Evolutionary conservation across 306 rosid genomes (phyloP), one percentile per base, ranked within the genome.

Genomic region (Styphnolobium japonicum): DNA sequence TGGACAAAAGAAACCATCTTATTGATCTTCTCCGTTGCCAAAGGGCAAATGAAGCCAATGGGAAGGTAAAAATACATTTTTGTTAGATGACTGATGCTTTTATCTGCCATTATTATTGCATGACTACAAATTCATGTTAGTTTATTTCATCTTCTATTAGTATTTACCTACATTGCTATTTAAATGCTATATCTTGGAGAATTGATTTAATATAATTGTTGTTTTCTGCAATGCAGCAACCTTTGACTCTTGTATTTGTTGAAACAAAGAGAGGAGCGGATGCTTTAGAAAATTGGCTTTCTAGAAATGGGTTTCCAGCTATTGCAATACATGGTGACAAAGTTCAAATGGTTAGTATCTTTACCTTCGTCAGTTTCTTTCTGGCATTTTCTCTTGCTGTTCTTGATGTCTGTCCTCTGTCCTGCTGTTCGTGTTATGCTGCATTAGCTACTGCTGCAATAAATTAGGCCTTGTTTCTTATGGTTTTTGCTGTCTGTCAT

Each of bases 181-280:
- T 14, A 1, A 18, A 6, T 56, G 0, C 0, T 34, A 2, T 40
- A 37, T 57, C 5, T 31, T 57, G 36, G 57, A 33, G 29, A 22
- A 8, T 16, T 22, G 61, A 5, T 15, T 12, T 69, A 33, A 22
- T 67, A n/a, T 19, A 7, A 7, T 21, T 56, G 31, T 40, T 33
- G 25, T 33, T 75, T 63, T 4, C 6, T 75, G 57, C 43, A 29
- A n/a, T 63, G 67, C 92, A 95, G 97, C 90, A 86, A 78, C 69
- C 96, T 67, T 84, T 95, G 72, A 91, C 97, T 46, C 89, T 95
- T 76, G 92, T 95, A 19, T 95, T 95, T 82, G 98, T 95, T 87
- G 98, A 92, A 87, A 95, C 98, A 21, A 95, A 95, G 89, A 90
- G 80, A 84, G 98, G 98, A 77, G 98, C 98, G 0, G 98, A 95